Conservation (phyloP, 78 protist genomes). For the Dictyostelium intermedium region DNA sequence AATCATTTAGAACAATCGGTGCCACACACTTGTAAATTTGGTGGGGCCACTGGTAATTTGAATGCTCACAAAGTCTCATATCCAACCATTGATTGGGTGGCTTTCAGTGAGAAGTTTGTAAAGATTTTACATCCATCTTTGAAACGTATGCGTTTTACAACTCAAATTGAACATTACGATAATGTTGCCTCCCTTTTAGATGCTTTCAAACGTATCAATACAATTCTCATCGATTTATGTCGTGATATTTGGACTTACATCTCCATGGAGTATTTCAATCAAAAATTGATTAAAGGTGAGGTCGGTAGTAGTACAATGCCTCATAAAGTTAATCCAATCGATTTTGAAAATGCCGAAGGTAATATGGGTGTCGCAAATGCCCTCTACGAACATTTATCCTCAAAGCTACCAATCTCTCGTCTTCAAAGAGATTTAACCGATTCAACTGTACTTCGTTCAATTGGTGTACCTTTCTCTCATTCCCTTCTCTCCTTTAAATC, state of each 20-base stretch:
- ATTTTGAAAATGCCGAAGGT: conserved; percentile 97
- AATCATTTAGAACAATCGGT: neutral
- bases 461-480: conserved; percentile 88
- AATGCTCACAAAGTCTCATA: conserved; percentile 89
- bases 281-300: conserved; percentile 86
- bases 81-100: conserved; percentile 85
- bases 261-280: conserved; percentile 88
- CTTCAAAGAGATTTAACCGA: conserved; percentile 95
- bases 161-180: conserved; percentile 95
- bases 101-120: conserved; percentile 71
- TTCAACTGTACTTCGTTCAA: conserved; percentile 89
- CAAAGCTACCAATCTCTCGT: conserved; percentile 91
- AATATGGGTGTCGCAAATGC: conserved; percentile 96
- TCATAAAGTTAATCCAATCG: conserved; percentile 96
- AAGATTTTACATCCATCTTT: conserved; percentile 68
- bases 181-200: conserved; percentile 83
- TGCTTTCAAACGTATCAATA: conserved; percentile 83
- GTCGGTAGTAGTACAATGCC: conserved; percentile 96
- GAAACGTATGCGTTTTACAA: conserved; percentile 81
- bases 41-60: conserved; percentile 92
- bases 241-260: conserved; percentile 93
- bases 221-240: conserved; percentile 86
- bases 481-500: conserved; percentile 75
- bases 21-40: conserved; percentile 82
- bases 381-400: conserved; percentile 81